Evolutionary conservation across 2,329 filamentous ascomycete genomes (phyloP), one percentile per base, ranked within the genome.

Genomic region (Daldinia eschscholtzii): DNA sequence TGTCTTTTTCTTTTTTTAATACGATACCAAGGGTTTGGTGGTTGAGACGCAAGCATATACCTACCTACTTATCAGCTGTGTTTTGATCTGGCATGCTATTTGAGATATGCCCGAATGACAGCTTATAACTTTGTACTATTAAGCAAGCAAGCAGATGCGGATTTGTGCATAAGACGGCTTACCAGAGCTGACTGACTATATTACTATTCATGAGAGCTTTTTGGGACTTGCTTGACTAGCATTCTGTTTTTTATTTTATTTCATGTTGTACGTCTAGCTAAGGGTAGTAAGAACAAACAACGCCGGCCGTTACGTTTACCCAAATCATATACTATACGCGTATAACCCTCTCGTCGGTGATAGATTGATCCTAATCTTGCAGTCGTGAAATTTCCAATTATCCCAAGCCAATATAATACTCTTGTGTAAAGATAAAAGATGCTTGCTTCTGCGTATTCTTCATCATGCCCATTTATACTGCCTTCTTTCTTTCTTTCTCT

Each of bases 131-230:
- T 35, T 70, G 66, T 71, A 67, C 50, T 41, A 64, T 60, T 60
- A 71, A 39, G 18, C 35, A 41, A 33, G 20, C 20, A 23, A 23
- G 20, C 20, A 55, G 56, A 9, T 52, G 46, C 9, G 33, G 33
- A 18, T 26, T 53, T 58, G 52, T 65, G 39, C 65, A 64, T 64
- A 61, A 62, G 35, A 65, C 33, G 30, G 41, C 57, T 69, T 57
- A 26, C 35, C 10, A 61, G 44, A 59, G 68, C 63, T 65, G 28
- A 33, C 6, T 6, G 26, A n/a, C n/a, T n/a, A n/a, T n/a, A n/a
- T 23, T 6, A 33, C 15, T 28, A 60, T 65, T 30, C 42, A 60
- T 48, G 61, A 50, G 18, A 15, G 20, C 33, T 56, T 42, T 56
- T 6, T 15, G 26, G 13, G 39, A 46, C 56, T 39, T 56, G 39